Evolutionary conservation across 495 filamentous ascomycete species (phyloP).

Genomic region (Aspergillus olivimuriae): DNA sequence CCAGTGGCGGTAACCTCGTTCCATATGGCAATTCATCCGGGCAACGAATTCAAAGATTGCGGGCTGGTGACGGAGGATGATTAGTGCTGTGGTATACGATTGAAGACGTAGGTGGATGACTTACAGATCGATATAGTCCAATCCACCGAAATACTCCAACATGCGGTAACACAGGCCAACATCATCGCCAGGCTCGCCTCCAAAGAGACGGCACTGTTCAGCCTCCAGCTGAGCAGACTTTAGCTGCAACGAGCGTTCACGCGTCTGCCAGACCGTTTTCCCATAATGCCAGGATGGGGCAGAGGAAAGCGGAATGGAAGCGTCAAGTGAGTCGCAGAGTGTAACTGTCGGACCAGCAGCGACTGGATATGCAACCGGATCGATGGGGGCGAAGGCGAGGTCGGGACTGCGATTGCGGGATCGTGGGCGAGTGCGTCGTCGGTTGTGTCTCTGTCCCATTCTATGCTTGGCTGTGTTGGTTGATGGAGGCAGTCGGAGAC

Average conservation of each 20-base stretch:
- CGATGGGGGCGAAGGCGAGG: slow-evolving; percentile 1
- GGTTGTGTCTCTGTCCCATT: slow-evolving; percentile 46
- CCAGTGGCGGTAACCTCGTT: neutral
- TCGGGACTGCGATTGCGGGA: slow-evolving; percentile 27
- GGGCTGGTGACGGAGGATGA: slow-evolving; percentile 6
- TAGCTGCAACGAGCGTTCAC: slow-evolving; percentile 20
- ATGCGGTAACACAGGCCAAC: slow-evolving; percentile 40
- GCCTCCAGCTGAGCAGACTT: slow-evolving; percentile 24
- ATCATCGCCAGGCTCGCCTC: slow-evolving; percentile 43
- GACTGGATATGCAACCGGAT: too few relatives aligned
- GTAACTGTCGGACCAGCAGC: slow-evolving; percentile 8
- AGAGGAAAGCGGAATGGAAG: slow-evolving; percentile 15
- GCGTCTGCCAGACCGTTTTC: slow-evolving; percentile 33
- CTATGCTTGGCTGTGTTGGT: too few relatives aligned
- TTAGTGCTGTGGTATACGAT: neutral
- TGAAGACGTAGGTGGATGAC: slow-evolving; percentile 7
- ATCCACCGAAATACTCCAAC: slow-evolving; percentile 43
- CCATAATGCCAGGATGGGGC: slow-evolving; percentile 41
- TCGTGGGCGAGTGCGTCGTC: slow-evolving; percentile 41
- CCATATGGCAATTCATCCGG: slow-evolving; percentile 10
- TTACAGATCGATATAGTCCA: slow-evolving; percentile 44
- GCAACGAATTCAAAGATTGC: slow-evolving; percentile 12
- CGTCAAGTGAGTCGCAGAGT: slow-evolving; percentile 2
- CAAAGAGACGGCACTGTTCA: slow-evolving; percentile 40
- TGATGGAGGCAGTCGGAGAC: too few relatives aligned